Evolutionary conservation across 345 rosid genomes (phyloP).

Genomic region (Hibiscus trionum): DNA sequence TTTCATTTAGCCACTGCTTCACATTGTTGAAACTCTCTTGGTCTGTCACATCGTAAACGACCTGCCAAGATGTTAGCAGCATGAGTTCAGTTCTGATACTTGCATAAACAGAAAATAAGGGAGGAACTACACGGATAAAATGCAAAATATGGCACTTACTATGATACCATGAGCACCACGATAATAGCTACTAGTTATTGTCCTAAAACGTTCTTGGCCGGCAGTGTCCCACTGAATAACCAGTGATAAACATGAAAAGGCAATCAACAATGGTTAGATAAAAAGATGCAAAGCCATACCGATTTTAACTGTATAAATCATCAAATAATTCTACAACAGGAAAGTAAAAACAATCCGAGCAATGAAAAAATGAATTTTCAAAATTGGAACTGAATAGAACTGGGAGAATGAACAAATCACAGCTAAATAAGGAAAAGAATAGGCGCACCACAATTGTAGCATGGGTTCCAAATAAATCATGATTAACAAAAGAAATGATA

Average conservation of each 20-base stretch:
- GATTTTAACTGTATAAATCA: background rate
- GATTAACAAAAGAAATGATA: slow-evolving; percentile 4
- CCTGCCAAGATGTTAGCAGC: slow-evolving; percentile 25
- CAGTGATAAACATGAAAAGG: slow-evolving; percentile 7
- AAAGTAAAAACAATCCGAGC: background rate
- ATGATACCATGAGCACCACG: slow-evolving; percentile 80
- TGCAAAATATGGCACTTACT: slow-evolving; percentile 23
- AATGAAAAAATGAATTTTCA: background rate
- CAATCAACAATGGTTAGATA: background rate
- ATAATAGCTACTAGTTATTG: slow-evolving; percentile 78
- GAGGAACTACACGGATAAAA: background rate
- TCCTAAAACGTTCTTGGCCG: slow-evolving; percentile 76
- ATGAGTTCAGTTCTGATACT: background rate
- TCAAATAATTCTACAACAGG: background rate
- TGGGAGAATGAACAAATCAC: background rate
- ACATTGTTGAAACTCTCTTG: slow-evolving; percentile 77
- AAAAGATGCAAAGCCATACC: background rate
- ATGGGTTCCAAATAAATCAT: background rate
- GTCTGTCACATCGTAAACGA: slow-evolving; percentile 71
- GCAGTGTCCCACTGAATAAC: slow-evolving; percentile 70
- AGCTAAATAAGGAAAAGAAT: background rate
- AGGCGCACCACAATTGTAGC: background rate
- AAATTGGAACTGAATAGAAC: background rate
- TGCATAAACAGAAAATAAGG: background rate
- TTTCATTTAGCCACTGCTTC: slow-evolving; percentile 73